phyloP scores from a whole-genome alignment of 2,329 filamentous ascomycete species.

The Cladobotryum protrusum region DNA sequence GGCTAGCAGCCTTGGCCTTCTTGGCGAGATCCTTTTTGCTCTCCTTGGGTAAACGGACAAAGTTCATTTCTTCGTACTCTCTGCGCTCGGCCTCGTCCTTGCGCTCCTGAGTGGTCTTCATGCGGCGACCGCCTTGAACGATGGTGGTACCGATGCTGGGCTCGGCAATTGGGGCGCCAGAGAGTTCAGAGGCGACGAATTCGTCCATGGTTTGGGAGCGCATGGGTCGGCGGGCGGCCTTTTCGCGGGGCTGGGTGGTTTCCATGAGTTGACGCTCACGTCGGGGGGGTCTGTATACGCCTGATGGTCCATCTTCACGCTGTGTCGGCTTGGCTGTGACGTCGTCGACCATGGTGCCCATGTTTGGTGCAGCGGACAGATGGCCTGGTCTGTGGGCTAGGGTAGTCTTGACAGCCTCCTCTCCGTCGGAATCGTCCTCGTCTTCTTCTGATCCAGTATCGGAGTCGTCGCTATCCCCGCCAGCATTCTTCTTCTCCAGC shows the following conservation, averaged over 20 bases:
- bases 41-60: slow-evolving; percentile 76
- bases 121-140: slow-evolving; percentile 66
- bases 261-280: slow-evolving; percentile 85
- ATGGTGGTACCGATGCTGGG: slow-evolving; percentile 93
- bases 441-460: slow-evolving; percentile 32
- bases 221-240: slow-evolving; percentile 53
- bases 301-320: slow-evolving; percentile 42
- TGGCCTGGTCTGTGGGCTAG: slow-evolving; percentile 19
- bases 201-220: slow-evolving; percentile 87
- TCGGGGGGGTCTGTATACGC: slow-evolving; percentile 82
- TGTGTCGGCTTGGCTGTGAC: slow-evolving; percentile 21
- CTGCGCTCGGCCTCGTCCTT: slow-evolving; percentile 71
- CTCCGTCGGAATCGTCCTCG: slow-evolving; percentile 29
- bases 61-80: slow-evolving; percentile 89
- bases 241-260: slow-evolving; percentile 54
- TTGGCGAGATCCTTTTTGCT: slow-evolving; percentile 80
- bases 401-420: slow-evolving; percentile 2
- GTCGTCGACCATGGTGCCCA: slow-evolving; percentile 28
- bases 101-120: slow-evolving; percentile 71
- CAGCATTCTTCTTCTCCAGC: slow-evolving; percentile 24
- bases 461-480: slow-evolving; percentile 19
- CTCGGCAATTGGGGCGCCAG: slow-evolving; percentile 71
- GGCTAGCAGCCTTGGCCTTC: slow-evolving; percentile 47
- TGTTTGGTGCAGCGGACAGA: slow-evolving; percentile 26
- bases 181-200: slow-evolving; percentile 81